Evolutionary conservation across 257 asterid genomes (phyloP).

Genomic region (Ilex asprella): DNA sequence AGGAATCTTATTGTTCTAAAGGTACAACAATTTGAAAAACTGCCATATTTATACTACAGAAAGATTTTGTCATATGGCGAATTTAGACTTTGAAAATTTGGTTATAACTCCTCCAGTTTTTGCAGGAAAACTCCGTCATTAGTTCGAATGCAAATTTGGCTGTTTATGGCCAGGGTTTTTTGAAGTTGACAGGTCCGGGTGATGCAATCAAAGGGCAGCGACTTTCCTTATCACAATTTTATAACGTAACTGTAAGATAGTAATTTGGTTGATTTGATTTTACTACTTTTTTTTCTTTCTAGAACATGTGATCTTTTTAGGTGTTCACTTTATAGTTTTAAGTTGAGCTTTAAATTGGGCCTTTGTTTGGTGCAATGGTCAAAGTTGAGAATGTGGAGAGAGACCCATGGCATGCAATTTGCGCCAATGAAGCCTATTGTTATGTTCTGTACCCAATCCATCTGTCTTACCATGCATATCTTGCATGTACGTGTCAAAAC

Average conservation of each 20-base stretch:
- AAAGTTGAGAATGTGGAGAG: no score
- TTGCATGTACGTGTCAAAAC: no score
- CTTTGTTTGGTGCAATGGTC: no score
- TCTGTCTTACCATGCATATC: no score
- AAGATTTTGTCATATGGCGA: conserved; percentile 10
- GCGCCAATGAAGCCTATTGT: no score
- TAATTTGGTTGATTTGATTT: conserved; percentile 9
- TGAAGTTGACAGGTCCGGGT: conserved; percentile 74
- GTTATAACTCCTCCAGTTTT: conserved; percentile 6
- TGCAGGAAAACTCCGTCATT: conserved; percentile 80
- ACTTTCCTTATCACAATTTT: conserved; percentile 78
- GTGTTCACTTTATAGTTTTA: no score
- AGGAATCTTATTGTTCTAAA: conserved; percentile 92
- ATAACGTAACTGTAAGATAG: conserved; percentile 79
- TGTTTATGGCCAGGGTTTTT: conserved; percentile 84
- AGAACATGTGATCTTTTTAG: no score
- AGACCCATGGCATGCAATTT: no score
- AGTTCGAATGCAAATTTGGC: conserved; percentile 88
- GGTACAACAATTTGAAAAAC: conserved; percentile 34
- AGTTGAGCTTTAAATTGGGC: no score
- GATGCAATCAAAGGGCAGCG: conserved; percentile 93
- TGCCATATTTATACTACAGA: conserved; percentile 3
- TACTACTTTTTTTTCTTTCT: no score
- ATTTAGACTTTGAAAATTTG: conserved; percentile 11
- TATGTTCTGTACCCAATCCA: no score